These are phyloP conservation scores for Rhodotorula mucilaginosa DNA, from an alignment of 1,284 basidiomycete species.

Conservation along the genomic window DNA sequence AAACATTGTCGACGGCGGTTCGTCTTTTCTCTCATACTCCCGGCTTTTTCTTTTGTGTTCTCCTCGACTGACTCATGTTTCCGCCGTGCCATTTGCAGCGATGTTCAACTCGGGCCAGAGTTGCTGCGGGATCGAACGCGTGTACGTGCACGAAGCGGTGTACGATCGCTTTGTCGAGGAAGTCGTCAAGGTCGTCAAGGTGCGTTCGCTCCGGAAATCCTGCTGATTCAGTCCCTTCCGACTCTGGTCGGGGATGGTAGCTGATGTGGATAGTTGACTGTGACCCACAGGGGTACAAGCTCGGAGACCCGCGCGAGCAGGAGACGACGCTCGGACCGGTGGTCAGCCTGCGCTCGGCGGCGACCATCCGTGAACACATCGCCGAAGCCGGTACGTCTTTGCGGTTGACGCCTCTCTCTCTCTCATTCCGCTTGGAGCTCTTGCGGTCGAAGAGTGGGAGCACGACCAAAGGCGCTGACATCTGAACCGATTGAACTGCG, in stretches of 20 bases:
- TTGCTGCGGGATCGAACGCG: conserved; percentile 82
- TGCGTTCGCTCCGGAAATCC: conserved; percentile 41
- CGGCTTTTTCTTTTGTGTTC: background rate
- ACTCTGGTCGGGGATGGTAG: background rate
- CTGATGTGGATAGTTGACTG: background rate
- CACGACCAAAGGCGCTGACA: background rate
- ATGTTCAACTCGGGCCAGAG: conserved; percentile 96
- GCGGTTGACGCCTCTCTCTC: background rate
- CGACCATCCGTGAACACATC: conserved; percentile 79
- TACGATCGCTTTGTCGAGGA: conserved; percentile 77
- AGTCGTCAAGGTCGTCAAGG: conserved; percentile 72
- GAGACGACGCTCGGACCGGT: conserved; percentile 85
- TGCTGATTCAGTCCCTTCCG: background rate
- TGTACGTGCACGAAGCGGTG: conserved; percentile 84
- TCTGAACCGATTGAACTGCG: background rate
- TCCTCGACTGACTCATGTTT: background rate
- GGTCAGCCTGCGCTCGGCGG: conserved; percentile 77
- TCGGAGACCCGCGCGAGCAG: conserved; percentile 76
- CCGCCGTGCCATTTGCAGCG: conserved; percentile 51
- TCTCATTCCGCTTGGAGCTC: background rate
- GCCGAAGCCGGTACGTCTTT: conserved; percentile 65
- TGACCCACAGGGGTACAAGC: conserved; percentile 62
- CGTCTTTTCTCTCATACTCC: background rate
- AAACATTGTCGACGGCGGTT: conserved; percentile 82
- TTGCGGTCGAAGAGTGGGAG: background rate